Conservation (phyloP, 768 basidiomycete species). For the Kwoniella newhampshirensis region DNA sequence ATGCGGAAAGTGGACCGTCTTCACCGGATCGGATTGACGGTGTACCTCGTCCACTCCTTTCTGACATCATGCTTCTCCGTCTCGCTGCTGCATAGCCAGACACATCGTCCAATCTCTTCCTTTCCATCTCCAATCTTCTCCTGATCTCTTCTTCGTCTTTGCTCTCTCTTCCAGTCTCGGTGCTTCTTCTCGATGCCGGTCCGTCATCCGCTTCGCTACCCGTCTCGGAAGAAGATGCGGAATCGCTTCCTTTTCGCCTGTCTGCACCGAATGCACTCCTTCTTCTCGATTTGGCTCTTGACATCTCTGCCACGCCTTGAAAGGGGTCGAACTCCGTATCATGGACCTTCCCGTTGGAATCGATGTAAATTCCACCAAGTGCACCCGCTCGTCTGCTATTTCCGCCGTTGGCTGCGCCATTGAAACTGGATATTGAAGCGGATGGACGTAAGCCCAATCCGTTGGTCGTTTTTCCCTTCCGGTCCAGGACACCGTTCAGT, state of each 20-base stretch:
- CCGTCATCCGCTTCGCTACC: constrained; percentile 8
- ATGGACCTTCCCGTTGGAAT: constrained; percentile 46
- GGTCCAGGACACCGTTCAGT: constrained; percentile 8
- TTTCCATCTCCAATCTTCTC: constrained; percentile 32
- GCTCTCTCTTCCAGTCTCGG: constrained; percentile 20
- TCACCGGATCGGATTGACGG: constrained; percentile 37
- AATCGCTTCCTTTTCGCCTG: constrained; percentile 26
- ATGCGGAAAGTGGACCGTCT: constrained; percentile 19
- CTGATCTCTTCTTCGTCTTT: constrained; percentile 44
- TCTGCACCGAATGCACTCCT: constrained; percentile 49
- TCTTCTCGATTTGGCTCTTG: constrained; percentile 37
- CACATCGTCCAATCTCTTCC: constrained; percentile 37
- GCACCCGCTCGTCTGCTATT: constrained; percentile 10
- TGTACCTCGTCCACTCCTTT: constrained; percentile 35
- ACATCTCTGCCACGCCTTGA: constrained; percentile 43
- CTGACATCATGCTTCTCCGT: constrained; percentile 39
- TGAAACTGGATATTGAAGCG: constrained; percentile 21
- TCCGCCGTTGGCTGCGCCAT: background rate
- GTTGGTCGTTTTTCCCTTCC: constrained; percentile 16
- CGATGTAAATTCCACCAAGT: constrained; percentile 42
- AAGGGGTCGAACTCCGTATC: constrained; percentile 54
- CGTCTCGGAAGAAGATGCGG: constrained; percentile 14
- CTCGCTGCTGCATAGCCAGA: constrained; percentile 38
- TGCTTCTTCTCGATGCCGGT: constrained; percentile 6
- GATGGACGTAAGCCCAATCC: constrained; percentile 6